Conservation (phyloP, 768 basidiomycete species). For the Pleurotus platypus region DNA sequence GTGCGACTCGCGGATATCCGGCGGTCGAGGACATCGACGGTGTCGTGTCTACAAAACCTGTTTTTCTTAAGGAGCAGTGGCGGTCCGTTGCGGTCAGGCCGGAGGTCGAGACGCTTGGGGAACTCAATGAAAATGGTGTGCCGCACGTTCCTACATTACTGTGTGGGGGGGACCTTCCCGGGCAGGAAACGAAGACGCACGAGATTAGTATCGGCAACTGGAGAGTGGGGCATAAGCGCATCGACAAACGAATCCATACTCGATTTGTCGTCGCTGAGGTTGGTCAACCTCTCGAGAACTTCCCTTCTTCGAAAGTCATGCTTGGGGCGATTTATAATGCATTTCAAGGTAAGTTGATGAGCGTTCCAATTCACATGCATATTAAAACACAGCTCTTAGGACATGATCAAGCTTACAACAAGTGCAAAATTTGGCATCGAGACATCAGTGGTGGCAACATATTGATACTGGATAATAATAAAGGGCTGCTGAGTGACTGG, state of each 20-base stretch:
- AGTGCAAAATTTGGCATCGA: slow-evolving; percentile 18
- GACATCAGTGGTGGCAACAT: slow-evolving; percentile 25
- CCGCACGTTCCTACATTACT: slow-evolving; percentile 18
- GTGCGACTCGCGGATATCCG: slow-evolving; percentile 19
- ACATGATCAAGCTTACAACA: slow-evolving; percentile 15
- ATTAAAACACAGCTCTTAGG: slow-evolving; percentile 12
- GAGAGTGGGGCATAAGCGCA: slow-evolving; percentile 9
- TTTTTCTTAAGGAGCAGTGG: slow-evolving; percentile 31
- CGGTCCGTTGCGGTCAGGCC: slow-evolving; percentile 11
- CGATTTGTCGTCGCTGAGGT: not conserved
- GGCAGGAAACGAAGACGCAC: slow-evolving; percentile 8
- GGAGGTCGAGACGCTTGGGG: slow-evolving; percentile 18
- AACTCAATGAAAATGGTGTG: slow-evolving; percentile 15
- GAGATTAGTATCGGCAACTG: slow-evolving; percentile 6
- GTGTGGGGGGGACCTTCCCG: slow-evolving; percentile 17
- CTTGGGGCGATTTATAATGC: slow-evolving; percentile 15
- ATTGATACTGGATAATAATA: slow-evolving; percentile 12
- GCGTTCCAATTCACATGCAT: not conserved
- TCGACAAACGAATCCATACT: not conserved
- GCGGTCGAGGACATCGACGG: slow-evolving; percentile 12
- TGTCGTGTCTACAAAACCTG: slow-evolving; percentile 8
- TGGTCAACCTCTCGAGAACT: not conserved
- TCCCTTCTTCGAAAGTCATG: not conserved
- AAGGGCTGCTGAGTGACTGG: slow-evolving; percentile 22
- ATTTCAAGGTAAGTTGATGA: slow-evolving; percentile 9